Evolutionary conservation across 2,329 filamentous ascomycete species (phyloP).

Genomic region (Aurifilum marmelostoma): DNA sequence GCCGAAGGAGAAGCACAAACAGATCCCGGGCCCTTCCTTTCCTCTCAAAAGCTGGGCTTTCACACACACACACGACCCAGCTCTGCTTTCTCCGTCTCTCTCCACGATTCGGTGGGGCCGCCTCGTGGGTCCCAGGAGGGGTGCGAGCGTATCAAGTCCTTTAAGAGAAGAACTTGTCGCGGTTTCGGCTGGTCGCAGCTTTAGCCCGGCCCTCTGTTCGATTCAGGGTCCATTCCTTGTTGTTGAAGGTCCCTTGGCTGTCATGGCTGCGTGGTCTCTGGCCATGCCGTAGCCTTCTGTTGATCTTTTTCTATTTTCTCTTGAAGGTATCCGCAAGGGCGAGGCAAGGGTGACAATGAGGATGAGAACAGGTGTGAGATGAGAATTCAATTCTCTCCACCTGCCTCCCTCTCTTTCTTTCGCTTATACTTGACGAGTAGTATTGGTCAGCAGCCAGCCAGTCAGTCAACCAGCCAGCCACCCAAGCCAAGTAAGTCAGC

Average conservation of each 20-base stretch:
- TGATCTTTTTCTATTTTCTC: neutral
- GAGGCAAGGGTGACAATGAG: neutral
- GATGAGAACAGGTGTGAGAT: neutral
- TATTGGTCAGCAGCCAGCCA: neutral
- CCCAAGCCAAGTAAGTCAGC: neutral
- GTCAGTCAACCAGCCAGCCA: neutral
- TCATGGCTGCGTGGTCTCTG: too few relatives aligned
- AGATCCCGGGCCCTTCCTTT: neutral
- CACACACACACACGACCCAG: too few relatives aligned
- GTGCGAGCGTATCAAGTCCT: constrained; percentile 24
- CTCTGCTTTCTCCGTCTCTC: neutral
- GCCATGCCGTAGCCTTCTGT: neutral
- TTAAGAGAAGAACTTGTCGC: neutral
- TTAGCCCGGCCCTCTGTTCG: neutral
- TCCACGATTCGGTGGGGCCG: constrained; percentile 10
- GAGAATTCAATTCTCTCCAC: neutral
- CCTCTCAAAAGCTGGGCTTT: too few relatives aligned
- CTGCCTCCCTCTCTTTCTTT: neutral
- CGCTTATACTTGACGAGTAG: neutral
- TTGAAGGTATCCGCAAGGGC: neutral
- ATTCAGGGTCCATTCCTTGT: constrained; percentile 11
- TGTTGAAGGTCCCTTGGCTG: neutral
- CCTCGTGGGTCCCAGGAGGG: constrained; percentile 3
- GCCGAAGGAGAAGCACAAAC: neutral
- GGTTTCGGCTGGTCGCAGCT: constrained; percentile 11